phyloP scores from a whole-genome alignment of 192 early-diverging fungal species.

The Phycomyces nitens region DNA sequence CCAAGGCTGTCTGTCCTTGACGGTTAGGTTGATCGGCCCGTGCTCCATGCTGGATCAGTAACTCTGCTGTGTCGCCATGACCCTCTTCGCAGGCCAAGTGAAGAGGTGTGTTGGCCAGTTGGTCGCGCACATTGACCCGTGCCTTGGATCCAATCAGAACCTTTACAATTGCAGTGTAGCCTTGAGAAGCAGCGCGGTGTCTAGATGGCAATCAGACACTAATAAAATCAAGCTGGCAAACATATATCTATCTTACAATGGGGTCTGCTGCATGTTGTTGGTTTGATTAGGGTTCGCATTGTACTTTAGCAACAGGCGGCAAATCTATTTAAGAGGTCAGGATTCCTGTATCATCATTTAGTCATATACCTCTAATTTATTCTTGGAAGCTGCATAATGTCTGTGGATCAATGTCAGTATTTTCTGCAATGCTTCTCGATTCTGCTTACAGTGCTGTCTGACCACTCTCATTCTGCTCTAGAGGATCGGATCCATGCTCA shows the following conservation, averaged over 20 bases:
- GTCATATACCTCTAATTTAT: constrained; percentile 43
- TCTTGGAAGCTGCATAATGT: constrained; percentile 61
- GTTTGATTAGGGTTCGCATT: constrained; percentile 42
- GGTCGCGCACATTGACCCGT: constrained; percentile 43
- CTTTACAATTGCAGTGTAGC: constrained; percentile 43
- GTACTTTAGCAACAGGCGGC: constrained; percentile 40
- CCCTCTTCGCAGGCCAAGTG: constrained; percentile 64
- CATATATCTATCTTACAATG: constrained; percentile 47
- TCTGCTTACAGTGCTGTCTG: constrained; percentile 47
- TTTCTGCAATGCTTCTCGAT: too few species aligned
- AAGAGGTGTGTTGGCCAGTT: constrained; percentile 50
- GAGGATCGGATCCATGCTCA: constrained; percentile 38
- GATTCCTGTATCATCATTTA: not conserved
- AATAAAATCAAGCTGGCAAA: not conserved
- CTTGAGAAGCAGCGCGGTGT: constrained; percentile 51
- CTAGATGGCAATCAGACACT: constrained; percentile 16
- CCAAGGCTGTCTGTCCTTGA: constrained; percentile 46
- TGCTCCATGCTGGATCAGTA: constrained; percentile 48
- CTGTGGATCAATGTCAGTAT: constrained; percentile 31
- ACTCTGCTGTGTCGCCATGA: constrained; percentile 48
- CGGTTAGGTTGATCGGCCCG: constrained; percentile 46
- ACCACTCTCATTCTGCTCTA: constrained; percentile 45
- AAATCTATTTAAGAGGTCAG: too few species aligned
- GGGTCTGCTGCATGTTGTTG: constrained; percentile 47
- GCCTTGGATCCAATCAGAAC: constrained; percentile 45